A percentile compares a stretch with the other conserved stretches of the same genome.
These are phyloP conservation scores for Curvularia verruculosa DNA, from an alignment of 2,329 filamentous ascomycete genomes.

Conservation along the genomic window DNA sequence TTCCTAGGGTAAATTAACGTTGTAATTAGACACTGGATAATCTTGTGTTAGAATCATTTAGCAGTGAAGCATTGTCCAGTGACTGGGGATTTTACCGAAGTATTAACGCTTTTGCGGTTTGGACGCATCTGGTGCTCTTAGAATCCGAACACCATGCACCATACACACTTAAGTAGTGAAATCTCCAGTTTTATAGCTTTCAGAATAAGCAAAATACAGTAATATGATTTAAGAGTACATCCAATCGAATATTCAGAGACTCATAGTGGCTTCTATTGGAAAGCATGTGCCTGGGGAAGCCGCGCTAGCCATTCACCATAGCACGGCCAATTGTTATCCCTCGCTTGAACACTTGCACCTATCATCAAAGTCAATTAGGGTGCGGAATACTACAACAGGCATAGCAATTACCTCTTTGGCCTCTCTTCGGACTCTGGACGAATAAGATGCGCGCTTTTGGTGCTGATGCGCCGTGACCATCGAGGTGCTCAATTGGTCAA, in stretches of 20 bases:
- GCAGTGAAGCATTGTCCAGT: neutral
- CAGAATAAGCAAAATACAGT: neutral
- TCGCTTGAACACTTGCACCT: neutral
- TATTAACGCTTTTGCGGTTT: neutral
- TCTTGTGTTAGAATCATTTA: too few relatives aligned
- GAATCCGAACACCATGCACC: neutral
- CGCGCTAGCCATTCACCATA: neutral
- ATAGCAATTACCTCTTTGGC: neutral
- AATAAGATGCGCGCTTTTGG: constrained; percentile 22
- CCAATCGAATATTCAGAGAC: neutral
- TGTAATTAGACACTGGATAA: too few relatives aligned
- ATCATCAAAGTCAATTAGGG: neutral
- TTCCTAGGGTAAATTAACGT: too few relatives aligned
- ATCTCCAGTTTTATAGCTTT: neutral
- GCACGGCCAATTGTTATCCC: neutral
- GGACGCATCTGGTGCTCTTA: neutral
- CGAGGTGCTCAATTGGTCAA: constrained; percentile 41
- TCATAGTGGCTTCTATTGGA: neutral
- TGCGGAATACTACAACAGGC: constrained; percentile 1
- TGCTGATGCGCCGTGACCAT: constrained; percentile 41
- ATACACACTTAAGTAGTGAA: neutral
- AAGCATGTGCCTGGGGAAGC: neutral
- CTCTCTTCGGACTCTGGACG: constrained; percentile 8
- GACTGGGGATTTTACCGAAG: neutral
- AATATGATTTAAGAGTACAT: neutral